A percentile compares a stretch with the other conserved stretches of the same genome.
Conservation (phyloP, 2,329 filamentous ascomycete species). For the Diaporthe sp. region DNA sequence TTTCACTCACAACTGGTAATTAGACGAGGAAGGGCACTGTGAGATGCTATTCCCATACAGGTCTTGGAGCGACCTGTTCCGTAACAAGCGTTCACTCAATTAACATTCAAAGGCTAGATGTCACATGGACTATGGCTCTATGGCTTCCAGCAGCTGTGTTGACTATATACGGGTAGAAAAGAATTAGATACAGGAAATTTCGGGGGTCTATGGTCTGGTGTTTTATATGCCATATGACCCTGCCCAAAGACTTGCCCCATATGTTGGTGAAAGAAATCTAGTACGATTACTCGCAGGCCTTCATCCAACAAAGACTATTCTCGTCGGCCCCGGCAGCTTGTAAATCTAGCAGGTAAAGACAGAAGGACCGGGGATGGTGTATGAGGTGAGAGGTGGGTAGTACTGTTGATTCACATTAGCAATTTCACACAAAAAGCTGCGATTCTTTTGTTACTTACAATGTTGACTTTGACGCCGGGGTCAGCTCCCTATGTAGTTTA, state of each 20-base stretch:
- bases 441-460: conserved; percentile 36
- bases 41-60: neutral
- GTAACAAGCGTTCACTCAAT: neutral
- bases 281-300: neutral
- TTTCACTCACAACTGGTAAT: too few relatives aligned
- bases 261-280: neutral
- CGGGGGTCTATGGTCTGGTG: too few relatives aligned
- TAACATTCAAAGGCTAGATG: too few relatives aligned
- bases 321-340: neutral
- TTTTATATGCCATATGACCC: too few relatives aligned
- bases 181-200: neutral
- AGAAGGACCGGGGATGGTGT: neutral
- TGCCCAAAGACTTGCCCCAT: neutral
- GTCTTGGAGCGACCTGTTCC: neutral
- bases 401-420: neutral
- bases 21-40: too few relatives aligned
- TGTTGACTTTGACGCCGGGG: conserved; percentile 58
- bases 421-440: too few relatives aligned
- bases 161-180: neutral
- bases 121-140: neutral
- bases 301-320: neutral
- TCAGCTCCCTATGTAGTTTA: conserved; percentile 39
- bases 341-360: conserved; percentile 1
- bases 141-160: neutral
- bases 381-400: neutral